Evolutionary conservation across 2,329 filamentous ascomycete species (phyloP).

Genomic region (Pestalotiopsis sp.): DNA sequence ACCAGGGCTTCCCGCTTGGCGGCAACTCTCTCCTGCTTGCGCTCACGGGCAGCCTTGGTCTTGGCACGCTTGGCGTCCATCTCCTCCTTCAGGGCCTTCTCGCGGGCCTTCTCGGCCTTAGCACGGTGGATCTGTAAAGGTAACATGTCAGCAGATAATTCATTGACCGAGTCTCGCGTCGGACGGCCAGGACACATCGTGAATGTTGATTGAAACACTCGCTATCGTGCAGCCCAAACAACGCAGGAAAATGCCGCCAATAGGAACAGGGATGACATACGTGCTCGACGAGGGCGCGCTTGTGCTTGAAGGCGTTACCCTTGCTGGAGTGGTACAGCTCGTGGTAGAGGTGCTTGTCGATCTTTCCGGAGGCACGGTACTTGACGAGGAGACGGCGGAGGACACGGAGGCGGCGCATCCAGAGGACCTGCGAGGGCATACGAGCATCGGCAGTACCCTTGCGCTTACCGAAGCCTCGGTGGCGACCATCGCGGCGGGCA

Average conservation of each 20-base stretch:
- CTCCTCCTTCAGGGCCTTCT: slow-evolving; percentile 96
- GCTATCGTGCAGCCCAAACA: background rate
- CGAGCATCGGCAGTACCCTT: slow-evolving; percentile 99
- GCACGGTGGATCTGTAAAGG: slow-evolving; percentile 90
- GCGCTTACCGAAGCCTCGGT: slow-evolving; percentile 99
- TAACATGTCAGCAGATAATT: slow-evolving; percentile 14
- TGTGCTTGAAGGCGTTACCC: slow-evolving; percentile 99
- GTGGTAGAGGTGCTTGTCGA: slow-evolving; percentile 99
- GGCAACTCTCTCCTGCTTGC: slow-evolving; percentile 88
- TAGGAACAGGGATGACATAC: slow-evolving; percentile 63
- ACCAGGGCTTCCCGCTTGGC: slow-evolving; percentile 89
- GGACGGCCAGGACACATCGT: background rate
- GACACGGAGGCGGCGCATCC: slow-evolving; percentile 99
- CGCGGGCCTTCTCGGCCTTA: slow-evolving; percentile 98
- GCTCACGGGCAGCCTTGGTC: slow-evolving; percentile 99
- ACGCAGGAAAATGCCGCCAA: background rate
- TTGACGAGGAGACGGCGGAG: slow-evolving; percentile 99
- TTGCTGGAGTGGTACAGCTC: slow-evolving; percentile 99
- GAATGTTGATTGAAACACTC: background rate
- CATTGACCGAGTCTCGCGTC: background rate
- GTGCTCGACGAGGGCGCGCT: slow-evolving; percentile 99
- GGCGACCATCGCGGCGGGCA: slow-evolving; percentile 91
- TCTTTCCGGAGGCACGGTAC: slow-evolving; percentile 99
- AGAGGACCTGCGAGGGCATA: slow-evolving; percentile 98
- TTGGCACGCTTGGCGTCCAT: slow-evolving; percentile 99